phyloP scores from a whole-genome alignment of 352 stramenopile species.

The Globisporangium acanthophoron region DNA sequence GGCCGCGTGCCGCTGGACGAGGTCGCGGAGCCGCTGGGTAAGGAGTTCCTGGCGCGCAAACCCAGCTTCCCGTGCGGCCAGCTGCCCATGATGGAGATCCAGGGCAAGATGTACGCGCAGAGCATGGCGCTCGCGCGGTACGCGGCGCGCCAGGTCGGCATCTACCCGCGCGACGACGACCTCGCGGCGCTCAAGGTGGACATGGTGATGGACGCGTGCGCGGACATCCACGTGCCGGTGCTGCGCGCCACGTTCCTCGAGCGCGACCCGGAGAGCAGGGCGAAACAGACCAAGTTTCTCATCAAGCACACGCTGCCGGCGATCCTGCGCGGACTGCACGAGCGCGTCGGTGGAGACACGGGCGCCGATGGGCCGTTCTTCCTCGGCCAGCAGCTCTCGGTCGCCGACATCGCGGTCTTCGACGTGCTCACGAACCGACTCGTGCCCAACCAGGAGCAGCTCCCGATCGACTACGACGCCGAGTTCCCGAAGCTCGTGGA shows the following conservation, averaged over 20 bases:
- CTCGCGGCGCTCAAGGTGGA: constrained; percentile 27
- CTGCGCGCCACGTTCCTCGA: constrained; percentile 24
- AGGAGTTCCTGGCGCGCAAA: constrained; percentile 25
- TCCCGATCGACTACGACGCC: constrained; percentile 23
- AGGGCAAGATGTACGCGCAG: constrained; percentile 26
- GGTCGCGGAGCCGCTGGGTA: constrained; percentile 19
- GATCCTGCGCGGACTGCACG: constrained; percentile 19
- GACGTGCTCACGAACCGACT: constrained; percentile 32
- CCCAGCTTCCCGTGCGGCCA: constrained; percentile 33
- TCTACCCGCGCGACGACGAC: constrained; percentile 27
- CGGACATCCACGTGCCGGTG: constrained; percentile 20
- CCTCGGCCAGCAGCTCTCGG: constrained; percentile 23
- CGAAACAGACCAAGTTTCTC: constrained; percentile 20
- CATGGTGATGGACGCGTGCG: constrained; percentile 26
- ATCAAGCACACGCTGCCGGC: constrained; percentile 26
- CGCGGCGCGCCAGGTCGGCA: constrained; percentile 27
- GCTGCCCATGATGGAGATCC: constrained; percentile 40
- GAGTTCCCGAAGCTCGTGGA: constrained; percentile 22
- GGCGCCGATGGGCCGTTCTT: constrained; percentile 20
- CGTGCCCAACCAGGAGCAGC: constrained; percentile 16
- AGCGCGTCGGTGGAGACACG: constrained; percentile 9
- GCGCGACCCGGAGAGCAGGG: constrained; percentile 18
- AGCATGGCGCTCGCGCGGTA: constrained; percentile 36
- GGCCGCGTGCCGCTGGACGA: constrained; percentile 36
- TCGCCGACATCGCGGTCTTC: constrained; percentile 35